Evolutionary conservation across 208 protist genomes (phyloP).

Genomic region (Leishmania arabica): DNA sequence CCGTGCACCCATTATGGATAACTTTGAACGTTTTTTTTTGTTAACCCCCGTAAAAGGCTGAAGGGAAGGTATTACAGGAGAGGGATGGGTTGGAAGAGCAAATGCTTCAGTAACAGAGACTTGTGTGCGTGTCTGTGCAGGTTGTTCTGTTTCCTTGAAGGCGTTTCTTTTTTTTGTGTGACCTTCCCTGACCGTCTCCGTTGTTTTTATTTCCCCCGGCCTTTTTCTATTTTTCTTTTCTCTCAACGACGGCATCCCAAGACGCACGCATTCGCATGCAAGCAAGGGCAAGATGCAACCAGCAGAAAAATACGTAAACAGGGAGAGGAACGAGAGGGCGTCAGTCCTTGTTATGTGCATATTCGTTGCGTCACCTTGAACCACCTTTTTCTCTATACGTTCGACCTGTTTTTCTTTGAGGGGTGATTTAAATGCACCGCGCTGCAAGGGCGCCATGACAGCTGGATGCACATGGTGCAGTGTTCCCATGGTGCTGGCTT

Average conservation of each 20-base stretch:
- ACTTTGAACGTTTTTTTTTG: neutral
- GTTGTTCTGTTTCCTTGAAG: neutral
- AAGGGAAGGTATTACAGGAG: neutral
- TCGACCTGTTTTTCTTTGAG: neutral
- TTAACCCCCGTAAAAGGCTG: neutral
- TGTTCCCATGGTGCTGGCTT: constrained; percentile 2
- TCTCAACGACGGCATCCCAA: neutral
- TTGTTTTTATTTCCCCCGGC: neutral
- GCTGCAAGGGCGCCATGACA: neutral
- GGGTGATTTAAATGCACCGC: neutral
- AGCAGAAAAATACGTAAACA: neutral
- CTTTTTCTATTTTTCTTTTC: neutral
- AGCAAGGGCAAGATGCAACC: neutral
- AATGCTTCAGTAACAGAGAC: neutral
- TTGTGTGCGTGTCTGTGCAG: neutral
- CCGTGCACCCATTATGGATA: neutral
- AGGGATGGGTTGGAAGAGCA: neutral
- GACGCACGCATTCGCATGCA: neutral
- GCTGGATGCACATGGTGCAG: neutral
- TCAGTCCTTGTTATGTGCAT: neutral
- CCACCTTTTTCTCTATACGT: neutral
- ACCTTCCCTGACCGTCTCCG: neutral
- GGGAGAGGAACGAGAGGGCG: neutral
- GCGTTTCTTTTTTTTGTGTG: too few relatives aligned
- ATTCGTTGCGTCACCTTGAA: neutral